Conservation (phyloP, 2,329 filamentous ascomycete genomes). For the Graphiopsis chlorocephala region DNA sequence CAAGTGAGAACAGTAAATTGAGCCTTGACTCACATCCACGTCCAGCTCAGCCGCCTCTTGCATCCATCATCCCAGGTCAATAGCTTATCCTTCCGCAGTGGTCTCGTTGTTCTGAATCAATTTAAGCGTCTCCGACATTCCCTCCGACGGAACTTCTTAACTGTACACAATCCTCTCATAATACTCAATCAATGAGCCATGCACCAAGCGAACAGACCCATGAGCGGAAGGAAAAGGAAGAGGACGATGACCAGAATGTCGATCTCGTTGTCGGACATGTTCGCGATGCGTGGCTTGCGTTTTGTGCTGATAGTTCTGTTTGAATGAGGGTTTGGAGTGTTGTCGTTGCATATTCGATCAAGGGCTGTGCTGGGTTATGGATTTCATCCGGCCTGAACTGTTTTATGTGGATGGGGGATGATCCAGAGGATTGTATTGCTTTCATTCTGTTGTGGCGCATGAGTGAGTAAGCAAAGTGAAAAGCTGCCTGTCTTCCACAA, state of each 20-base stretch:
- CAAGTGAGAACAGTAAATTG: not conserved
- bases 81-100: not conserved
- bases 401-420: not conserved
- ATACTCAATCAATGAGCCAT: not conserved
- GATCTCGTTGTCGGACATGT: not conserved
- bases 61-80: not conserved
- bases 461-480: not conserved
- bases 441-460: not conserved
- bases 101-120: too few species aligned
- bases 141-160: too few species aligned
- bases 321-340: not conserved
- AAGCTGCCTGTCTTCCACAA: not conserved
- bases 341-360: not conserved
- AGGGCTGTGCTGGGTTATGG: too few species aligned
- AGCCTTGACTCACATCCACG: not conserved
- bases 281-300: too few species aligned
- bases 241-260: not conserved
- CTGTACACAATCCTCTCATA: too few species aligned
- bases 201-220: not conserved
- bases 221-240: not conserved
- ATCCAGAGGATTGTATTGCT: not conserved
- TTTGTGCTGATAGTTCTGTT: not conserved
- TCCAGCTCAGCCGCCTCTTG: too few species aligned
- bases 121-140: too few species aligned
- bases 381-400: too few species aligned